These are phyloP conservation scores for Pugionium dolabratum DNA, from an alignment of 345 rosid genomes.

Conservation along the genomic window DNA sequence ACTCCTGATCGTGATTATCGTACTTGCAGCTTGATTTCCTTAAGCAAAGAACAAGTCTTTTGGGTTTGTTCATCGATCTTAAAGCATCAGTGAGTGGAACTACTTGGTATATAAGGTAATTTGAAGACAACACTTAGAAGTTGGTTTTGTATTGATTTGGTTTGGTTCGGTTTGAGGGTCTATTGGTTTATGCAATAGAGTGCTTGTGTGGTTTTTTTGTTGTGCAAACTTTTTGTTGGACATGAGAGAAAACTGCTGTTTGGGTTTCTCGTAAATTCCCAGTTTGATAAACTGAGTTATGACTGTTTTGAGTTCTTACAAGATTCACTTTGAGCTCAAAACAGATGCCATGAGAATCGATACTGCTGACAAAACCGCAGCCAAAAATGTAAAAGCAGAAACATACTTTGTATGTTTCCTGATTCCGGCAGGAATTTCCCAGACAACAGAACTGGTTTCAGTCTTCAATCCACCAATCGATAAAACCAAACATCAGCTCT, in stretches of 20 bases:
- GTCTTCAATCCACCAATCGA: conserved; percentile 35
- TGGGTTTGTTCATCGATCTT: conserved; percentile 17
- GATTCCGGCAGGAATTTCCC: conserved; percentile 70
- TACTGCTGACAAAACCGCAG: conserved; percentile 51
- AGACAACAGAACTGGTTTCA: conserved; percentile 38
- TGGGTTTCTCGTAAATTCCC: conserved; percentile 12
- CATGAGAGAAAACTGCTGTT: conserved; percentile 23
- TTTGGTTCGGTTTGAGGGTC: conserved; percentile 6
- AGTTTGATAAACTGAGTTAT: conserved; percentile 18
- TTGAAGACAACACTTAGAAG: conserved; percentile 27
- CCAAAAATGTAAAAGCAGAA: conserved; percentile 53
- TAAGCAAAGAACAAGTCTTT: conserved; percentile 7
- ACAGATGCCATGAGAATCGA: conserved; percentile 49
- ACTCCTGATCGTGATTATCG: conserved; percentile 79
- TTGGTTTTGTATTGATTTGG: conserved; percentile 26
- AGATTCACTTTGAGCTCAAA: conserved; percentile 38
- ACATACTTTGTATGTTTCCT: conserved; percentile 53
- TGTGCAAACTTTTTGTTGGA: conserved; percentile 36
- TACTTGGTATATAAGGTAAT: conserved; percentile 28
- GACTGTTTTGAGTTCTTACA: conserved; percentile 25
- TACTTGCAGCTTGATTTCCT: conserved; percentile 65
- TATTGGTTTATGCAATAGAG: conserved; percentile 23
- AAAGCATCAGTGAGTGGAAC: conserved; percentile 22
- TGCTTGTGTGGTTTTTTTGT: conserved; percentile 17
- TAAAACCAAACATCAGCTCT: conserved; percentile 46